A percentile compares a stretch with the other conserved stretches of the same genome.
These are phyloP conservation scores for Botryotinia calthae DNA, from an alignment of 2,329 filamentous ascomycete species.

Conservation along the genomic window DNA sequence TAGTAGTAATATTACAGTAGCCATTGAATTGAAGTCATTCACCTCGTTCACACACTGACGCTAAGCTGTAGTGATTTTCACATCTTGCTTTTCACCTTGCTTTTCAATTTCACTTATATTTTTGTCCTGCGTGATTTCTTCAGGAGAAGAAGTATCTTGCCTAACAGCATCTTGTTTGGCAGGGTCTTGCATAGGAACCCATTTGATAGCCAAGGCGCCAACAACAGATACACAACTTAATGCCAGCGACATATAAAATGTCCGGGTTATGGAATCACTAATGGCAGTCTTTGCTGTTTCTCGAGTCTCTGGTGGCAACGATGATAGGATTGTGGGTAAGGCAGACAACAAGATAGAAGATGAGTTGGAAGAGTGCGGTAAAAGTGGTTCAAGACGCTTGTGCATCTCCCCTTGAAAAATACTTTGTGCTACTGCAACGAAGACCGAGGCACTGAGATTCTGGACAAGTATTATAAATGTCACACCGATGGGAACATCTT, in stretches of 20 bases:
- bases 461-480: constrained; percentile 18
- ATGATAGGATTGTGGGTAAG: constrained; percentile 42
- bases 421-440: constrained; percentile 15
- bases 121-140: neutral
- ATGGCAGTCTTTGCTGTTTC: constrained; percentile 52
- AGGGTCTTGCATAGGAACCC: constrained; percentile 39
- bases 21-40: no score
- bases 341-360: neutral
- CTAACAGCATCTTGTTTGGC: neutral
- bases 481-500: constrained; percentile 50
- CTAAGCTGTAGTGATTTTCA: neutral
- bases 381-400: constrained; percentile 39
- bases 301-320: constrained; percentile 44
- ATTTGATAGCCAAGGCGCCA: constrained; percentile 58
- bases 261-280: constrained; percentile 56
- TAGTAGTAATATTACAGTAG: no score
- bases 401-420: constrained; percentile 44
- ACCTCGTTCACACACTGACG: no score
- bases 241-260: constrained; percentile 59
- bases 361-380: neutral
- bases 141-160: neutral
- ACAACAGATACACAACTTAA: constrained; percentile 53
- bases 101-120: neutral
- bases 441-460: constrained; percentile 16
- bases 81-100: neutral